Evolutionary conservation across 2,329 filamentous ascomycete species (phyloP), one percentile per base, ranked within the genome.

Genomic region (Alternaria sp.): DNA sequence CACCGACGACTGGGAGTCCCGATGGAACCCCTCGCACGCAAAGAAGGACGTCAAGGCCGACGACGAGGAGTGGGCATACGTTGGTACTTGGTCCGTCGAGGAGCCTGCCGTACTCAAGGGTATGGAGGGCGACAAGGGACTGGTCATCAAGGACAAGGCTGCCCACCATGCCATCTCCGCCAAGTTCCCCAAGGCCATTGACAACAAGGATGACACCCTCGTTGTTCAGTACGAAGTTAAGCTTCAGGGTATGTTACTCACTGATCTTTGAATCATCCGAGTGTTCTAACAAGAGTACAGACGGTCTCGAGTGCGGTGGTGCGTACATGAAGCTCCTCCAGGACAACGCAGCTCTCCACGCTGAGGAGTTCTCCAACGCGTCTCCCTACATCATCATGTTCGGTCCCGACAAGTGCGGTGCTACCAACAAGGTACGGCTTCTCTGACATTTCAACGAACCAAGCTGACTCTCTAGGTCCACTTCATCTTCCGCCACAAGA

Each of bases 401-500:
- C 80, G 95, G 95, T 72, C 95, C 95, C 74, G 95, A 99, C 86
- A 98, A 98, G 90, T 99, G 95, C 81, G 95, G 95, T 81, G 88
- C 93, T 80, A 98, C 93, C 82, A 99, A 99, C 90, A 98, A 98
- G 91, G 92, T 96, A 81, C 59, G 78, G 3, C 5, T 7, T 8
- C 2, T 9, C 48, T 9, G n/a, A 5, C 38, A 18, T 32, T 22
- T 4, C 54, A 56, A 66, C 57, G 48, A 53, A 32, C 46, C 46
- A 48, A 52, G 32, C 67, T 77, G 53, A 79, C 58, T 50, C 30
- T 46, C 36, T 54, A 87, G 85, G 88, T 90, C 63, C 88, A 90
- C 82, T 97, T 99, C 85, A 99, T 99, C 82, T 97, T 99, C 89
- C 95, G 96, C 84, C 95, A 99, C 91, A 99, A 98, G 92, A 99